Base-by-base conservation (phyloP, 2,329 filamentous ascomycete species). In the Cryphonectria carpinicola region DNA sequence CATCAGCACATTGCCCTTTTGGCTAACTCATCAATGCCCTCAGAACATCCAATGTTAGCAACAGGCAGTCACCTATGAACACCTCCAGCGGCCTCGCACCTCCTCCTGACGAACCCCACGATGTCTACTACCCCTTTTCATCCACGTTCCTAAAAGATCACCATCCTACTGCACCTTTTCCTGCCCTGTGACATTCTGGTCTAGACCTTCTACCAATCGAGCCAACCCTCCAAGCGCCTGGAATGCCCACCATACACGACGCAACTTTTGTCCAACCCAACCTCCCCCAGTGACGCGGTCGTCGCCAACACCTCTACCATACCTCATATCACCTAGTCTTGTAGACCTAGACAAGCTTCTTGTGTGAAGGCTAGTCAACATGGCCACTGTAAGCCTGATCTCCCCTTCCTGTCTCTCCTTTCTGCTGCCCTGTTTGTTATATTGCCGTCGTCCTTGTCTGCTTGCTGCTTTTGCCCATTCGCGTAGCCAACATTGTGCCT, bases 341-440 rank as follows among this genome's bases (percentile, higher is more conserved):
- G 66, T 65, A 67, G 28, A 67, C 19, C 52, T 35, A 28, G 25
- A 46, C n/a, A 63, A 67, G 62, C 41, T 66, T 39, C 63, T 58
- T 32, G 65, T 65, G 49, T 66, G 10, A 64, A 58, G n/a, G 43
- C 41, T 56, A 62, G 64, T 73, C 76, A 80, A 69, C 67, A 83
- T 83, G 81, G 77, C 81, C 71, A 75, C 79, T 71, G 81, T 82
- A 81, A 71, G 79, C 79, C 72, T 76, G 39, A 39, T 65, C 67
- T 67, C 69, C 52, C 58, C 67, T 14, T 46, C n/a, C 60, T 61
- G 41, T 64, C 11, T 43, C 46, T 19, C 14, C 32, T 32, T 19
- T 32, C 54, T 70, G 41, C 41, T 7, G 17, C 37, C 61, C 28
- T 25, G 22, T 22, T 25, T 13, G 13, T 43, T 32, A 2, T 10